Evolutionary conservation across 306 rosid species (phyloP), one percentile per base, ranked within the genome.

Genomic region (Begonia masoniana): DNA sequence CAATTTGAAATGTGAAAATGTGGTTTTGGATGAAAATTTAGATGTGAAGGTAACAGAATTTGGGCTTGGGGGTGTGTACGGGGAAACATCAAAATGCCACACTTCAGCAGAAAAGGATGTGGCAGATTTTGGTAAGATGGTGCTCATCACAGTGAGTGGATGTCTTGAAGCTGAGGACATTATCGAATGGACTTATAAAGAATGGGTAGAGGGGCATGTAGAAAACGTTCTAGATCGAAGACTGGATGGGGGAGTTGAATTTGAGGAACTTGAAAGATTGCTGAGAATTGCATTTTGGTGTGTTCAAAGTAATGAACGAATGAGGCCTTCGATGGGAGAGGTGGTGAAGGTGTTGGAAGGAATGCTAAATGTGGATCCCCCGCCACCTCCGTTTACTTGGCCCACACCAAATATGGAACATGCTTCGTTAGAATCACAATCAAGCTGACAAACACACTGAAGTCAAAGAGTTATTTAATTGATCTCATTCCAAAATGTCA

Each of bases 241-340:
- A 68, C 58, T 80, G 7, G 63, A 57, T 3, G 80, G 80, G 19
- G 78, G 62, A 63, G 54, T 31, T 31, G 65, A 59, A 51, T 49
- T 13, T 12, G 75, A 73, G 19, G 84, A 80, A 67, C 77, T 87
- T 0, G 94, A 82, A 43, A 71, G 88, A 16, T 63, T 69, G 8
- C 57, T 87, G 54, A 75, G 94, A 59, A 78, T 80, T 15, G 83
- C 86, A 21, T 87, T 87, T 59, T 87, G 96, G 96, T 87, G 96
- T 68, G 47, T 87, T 51, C 96, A 87, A 67, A 36, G 10, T 39
- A 80, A 82, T n/a, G 84, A 78, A 56, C 65, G 63, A 1, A 55
- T 57, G 60, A 71, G 94, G 63, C 96, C 88, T 48, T 62, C 85
- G 0, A 82, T 86, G 95, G 73, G 69, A 23, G 94, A 87, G 72